Percentiles rank a stretch among this genome's conserved stretches.
Conservation (phyloP, 1,139 yeast species). For the Sugiyamaella castrensis region DNA sequence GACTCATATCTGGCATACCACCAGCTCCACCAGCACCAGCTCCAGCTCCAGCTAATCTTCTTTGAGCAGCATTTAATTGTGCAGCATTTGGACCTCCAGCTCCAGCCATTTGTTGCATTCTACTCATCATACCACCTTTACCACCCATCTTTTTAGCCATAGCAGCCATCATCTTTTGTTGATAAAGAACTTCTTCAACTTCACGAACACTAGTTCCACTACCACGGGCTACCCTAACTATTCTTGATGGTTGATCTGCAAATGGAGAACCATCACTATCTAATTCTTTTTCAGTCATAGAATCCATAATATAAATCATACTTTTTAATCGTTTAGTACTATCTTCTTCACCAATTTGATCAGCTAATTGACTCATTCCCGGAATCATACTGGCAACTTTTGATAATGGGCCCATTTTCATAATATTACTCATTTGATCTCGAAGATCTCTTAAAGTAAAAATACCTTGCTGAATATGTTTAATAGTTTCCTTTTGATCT, state of each 20-base stretch:
- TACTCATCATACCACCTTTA: slow-evolving; percentile 44
- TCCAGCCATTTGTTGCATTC: slow-evolving; percentile 39
- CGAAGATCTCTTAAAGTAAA: slow-evolving; percentile 90
- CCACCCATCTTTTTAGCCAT: slow-evolving; percentile 77
- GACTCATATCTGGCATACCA: slow-evolving; percentile 39
- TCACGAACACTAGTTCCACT: slow-evolving; percentile 92
- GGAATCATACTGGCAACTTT: slow-evolving; percentile 96
- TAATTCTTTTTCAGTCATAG: slow-evolving; percentile 90
- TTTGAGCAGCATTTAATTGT: slow-evolving; percentile 39
- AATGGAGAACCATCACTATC: slow-evolving; percentile 88
- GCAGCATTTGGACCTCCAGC: slow-evolving; percentile 32
- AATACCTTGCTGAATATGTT: slow-evolving; percentile 91
- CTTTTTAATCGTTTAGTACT: slow-evolving; percentile 75
- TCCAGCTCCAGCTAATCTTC: slow-evolving; percentile 39
- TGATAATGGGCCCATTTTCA: slow-evolving; percentile 94
- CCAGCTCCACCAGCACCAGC: slow-evolving; percentile 35
- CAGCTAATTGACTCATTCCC: slow-evolving; percentile 77
- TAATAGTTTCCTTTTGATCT: slow-evolving; percentile 89
- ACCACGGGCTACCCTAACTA: slow-evolving; percentile 91
- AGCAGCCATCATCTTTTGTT: slow-evolving; percentile 90
- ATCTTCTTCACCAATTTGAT: slow-evolving; percentile 81
- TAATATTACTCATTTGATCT: slow-evolving; percentile 89
- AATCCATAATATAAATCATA: slow-evolving; percentile 91
- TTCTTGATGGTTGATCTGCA: slow-evolving; percentile 76
- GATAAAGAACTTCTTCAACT: slow-evolving; percentile 88